These are phyloP conservation scores for Cucumis cinereus DNA, from an alignment of 306 rosid species.

Conservation along the genomic window DNA sequence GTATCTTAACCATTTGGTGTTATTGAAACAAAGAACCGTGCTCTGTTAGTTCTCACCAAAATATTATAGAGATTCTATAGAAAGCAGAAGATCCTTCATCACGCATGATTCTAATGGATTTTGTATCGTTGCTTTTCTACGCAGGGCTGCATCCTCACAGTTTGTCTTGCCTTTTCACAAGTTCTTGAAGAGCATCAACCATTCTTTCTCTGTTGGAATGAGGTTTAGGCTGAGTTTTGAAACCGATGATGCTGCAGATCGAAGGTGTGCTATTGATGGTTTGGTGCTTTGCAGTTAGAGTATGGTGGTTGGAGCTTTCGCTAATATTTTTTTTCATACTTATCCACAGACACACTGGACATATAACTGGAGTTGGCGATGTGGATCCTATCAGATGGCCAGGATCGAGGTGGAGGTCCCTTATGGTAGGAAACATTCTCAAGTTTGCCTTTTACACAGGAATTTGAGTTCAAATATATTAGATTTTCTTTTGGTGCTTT, in stretches of 20 bases:
- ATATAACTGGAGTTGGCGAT: slow-evolving; percentile 56
- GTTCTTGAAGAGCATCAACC: slow-evolving; percentile 53
- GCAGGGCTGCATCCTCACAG: slow-evolving; percentile 72
- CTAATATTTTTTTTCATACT: background rate
- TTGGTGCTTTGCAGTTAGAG: background rate
- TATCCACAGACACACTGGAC: slow-evolving; percentile 57
- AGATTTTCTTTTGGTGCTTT: background rate
- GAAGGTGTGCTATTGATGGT: slow-evolving; percentile 38
- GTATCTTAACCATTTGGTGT: slow-evolving; percentile 17
- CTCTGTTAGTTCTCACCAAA: background rate
- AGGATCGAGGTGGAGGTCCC: slow-evolving; percentile 83
- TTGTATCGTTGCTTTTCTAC: background rate
- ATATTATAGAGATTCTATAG: no score
- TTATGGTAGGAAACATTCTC: slow-evolving; percentile 31
- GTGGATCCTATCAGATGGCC: slow-evolving; percentile 83
- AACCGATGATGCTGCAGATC: slow-evolving; percentile 78
- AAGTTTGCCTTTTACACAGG: background rate
- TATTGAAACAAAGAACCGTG: no score
- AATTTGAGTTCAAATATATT: background rate
- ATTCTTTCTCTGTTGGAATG: slow-evolving; percentile 66
- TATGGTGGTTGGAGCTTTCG: background rate
- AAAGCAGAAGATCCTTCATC: background rate
- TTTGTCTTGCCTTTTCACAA: slow-evolving; percentile 60
- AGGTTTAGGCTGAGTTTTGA: slow-evolving; percentile 85
- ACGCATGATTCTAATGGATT: background rate